These are phyloP conservation scores for Rhodotorula toruloides DNA, from an alignment of 768 basidiomycete species.

Conservation along the genomic window DNA sequence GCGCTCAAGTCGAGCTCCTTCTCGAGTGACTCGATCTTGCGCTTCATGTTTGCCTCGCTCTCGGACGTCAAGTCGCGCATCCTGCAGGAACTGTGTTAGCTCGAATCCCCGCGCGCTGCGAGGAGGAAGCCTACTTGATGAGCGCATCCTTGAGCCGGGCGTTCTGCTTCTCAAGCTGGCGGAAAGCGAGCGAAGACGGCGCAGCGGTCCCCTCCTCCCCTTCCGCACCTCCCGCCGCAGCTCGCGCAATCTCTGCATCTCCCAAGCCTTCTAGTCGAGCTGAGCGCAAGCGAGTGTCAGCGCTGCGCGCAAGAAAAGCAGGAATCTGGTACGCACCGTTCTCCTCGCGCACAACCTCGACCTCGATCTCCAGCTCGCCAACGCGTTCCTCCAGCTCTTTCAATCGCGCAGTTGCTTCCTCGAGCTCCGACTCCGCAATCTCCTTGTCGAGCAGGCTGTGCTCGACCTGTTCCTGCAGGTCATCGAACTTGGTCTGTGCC, in stretches of 20 bases:
- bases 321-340: background rate
- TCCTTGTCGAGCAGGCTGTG: conserved; percentile 95
- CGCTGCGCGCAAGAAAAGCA: too few species aligned
- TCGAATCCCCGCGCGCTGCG: fast-evolving
- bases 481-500: conserved; percentile 65
- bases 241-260: conserved; percentile 38
- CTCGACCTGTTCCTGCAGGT: conserved; percentile 84
- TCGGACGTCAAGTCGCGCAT: conserved; percentile 83
- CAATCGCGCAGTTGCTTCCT: conserved; percentile 25
- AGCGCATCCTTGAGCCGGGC: conserved; percentile 91
- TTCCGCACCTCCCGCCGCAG: conserved; percentile 36
- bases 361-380: conserved; percentile 35
- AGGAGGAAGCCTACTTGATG: conserved; percentile 56
- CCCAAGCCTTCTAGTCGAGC: conserved; percentile 35
- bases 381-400: conserved; percentile 18
- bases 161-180: conserved; percentile 93
- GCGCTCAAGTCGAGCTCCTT: conserved; percentile 73
- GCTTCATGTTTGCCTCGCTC: conserved; percentile 74
- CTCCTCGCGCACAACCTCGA: conserved; percentile 31
- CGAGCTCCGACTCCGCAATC: conserved; percentile 58
- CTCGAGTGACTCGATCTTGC: conserved; percentile 79
- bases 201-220: conserved; percentile 43
- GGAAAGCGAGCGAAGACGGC: conserved; percentile 50
- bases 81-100: conserved; percentile 48
- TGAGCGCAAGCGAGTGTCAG: background rate